Percentiles rank a stretch among this genome's conserved stretches.
Conservation (phyloP, 2,329 filamentous ascomycete species). For the Fusarium napiforme region DNA sequence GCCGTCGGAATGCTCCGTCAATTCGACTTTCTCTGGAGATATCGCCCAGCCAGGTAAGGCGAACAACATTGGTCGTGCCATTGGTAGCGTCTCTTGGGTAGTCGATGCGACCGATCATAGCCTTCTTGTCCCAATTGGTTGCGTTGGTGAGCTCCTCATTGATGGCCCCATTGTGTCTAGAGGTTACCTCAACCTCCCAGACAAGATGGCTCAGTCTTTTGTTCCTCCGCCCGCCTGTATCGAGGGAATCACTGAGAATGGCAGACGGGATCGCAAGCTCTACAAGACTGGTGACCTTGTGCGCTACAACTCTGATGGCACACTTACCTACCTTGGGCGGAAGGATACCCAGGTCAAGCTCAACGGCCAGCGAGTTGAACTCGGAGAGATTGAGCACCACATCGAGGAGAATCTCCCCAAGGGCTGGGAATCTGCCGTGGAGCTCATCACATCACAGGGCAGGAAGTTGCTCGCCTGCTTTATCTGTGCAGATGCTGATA, state of each 20-base stretch:
- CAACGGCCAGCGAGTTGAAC: constrained; percentile 66
- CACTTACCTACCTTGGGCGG: constrained; percentile 59
- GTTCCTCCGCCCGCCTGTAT: constrained; percentile 1
- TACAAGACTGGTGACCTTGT: constrained; percentile 64
- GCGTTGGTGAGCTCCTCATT: constrained; percentile 26
- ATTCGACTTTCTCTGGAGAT: constrained; percentile 15
- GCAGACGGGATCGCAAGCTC: constrained; percentile 18
- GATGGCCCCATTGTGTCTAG: constrained; percentile 36
- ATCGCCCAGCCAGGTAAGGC: constrained; percentile 29
- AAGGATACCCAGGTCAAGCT: constrained; percentile 70
- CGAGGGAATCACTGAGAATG: not conserved
- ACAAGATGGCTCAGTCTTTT: constrained; percentile 26
- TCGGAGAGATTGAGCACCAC: constrained; percentile 57
- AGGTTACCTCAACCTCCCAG: constrained; percentile 33
- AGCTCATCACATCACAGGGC: constrained; percentile 21
- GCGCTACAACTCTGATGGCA: constrained; percentile 54
- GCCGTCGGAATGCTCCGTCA: constrained; percentile 29
- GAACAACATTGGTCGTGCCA: constrained; percentile 28
- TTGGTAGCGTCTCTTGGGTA: constrained; percentile 30
- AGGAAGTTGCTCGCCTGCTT: constrained; percentile 37
- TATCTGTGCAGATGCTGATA: constrained; percentile 15
- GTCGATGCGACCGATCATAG: constrained; percentile 15
- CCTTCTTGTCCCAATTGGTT: constrained; percentile 13
- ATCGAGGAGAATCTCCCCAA: constrained; percentile 41
- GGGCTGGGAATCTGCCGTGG: constrained; percentile 31